A percentile compares a stretch with the other conserved stretches of the same genome.
Evolutionary conservation across 2,329 filamentous ascomycete genomes (phyloP).

Genomic region (Neonectria coccinea): DNA sequence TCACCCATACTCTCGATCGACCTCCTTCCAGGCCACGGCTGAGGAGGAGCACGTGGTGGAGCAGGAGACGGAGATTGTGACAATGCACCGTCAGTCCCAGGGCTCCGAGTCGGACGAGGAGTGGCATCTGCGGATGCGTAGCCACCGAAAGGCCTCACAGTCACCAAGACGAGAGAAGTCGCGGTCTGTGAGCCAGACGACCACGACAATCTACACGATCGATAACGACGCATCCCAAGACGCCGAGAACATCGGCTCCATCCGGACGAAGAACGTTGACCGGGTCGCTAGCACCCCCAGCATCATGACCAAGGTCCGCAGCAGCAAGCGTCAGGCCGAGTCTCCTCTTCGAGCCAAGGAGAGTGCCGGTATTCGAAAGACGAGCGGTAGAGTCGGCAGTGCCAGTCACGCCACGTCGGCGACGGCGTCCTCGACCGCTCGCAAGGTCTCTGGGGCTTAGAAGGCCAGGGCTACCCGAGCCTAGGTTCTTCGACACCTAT

Average conservation of each 20-base stretch:
- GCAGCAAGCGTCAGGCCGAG: conserved; percentile 66
- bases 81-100: conserved; percentile 71
- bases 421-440: conserved; percentile 57
- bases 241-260: conserved; percentile 74
- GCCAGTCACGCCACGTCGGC: conserved; percentile 59
- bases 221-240: conserved; percentile 78
- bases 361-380: conserved; percentile 70
- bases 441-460: conserved; percentile 65
- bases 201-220: conserved; percentile 74
- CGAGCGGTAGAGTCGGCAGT: conserved; percentile 73
- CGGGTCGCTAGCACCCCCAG: conserved; percentile 65
- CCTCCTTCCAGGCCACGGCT: conserved; percentile 56
- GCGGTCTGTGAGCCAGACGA: conserved; percentile 81
- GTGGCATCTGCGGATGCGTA: conserved; percentile 79
- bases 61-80: conserved; percentile 70
- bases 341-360: conserved; percentile 64
- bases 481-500: conserved; percentile 36
- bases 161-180: conserved; percentile 72
- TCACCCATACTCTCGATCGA: conserved; percentile 75
- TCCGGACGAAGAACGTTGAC: conserved; percentile 70
- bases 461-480: conserved; percentile 38
- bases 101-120: conserved; percentile 85
- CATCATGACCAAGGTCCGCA: conserved; percentile 73
- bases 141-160: conserved; percentile 73
- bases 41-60: conserved; percentile 66